Evolutionary conservation across 1,139 yeast genomes (phyloP).

Genomic region (Scheffersomyces lignicola): DNA sequence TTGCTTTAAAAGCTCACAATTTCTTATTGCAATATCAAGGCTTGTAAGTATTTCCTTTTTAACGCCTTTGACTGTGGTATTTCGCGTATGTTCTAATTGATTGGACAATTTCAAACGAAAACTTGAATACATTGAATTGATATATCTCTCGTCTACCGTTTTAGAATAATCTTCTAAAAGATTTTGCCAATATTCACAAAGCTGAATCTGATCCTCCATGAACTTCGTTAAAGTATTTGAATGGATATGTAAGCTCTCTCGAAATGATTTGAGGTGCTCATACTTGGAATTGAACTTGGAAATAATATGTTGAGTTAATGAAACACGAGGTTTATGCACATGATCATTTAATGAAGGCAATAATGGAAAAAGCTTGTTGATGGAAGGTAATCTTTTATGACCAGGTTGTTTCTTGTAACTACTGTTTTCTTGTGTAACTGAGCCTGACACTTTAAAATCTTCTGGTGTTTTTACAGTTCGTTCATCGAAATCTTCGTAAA

Average conservation of each 20-base stretch:
- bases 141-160: slow-evolving; percentile 9
- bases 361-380: neutral
- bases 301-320: slow-evolving; percentile 2
- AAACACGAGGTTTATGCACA: neutral
- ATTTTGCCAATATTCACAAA: slow-evolving; percentile 14
- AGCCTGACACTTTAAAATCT: slow-evolving; percentile 7
- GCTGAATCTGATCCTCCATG: slow-evolving; percentile 12
- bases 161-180: slow-evolving; percentile 10
- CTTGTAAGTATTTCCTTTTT: slow-evolving; percentile 7
- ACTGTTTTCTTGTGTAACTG: neutral
- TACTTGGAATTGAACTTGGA: slow-evolving; percentile 10
- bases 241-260: slow-evolving; percentile 6
- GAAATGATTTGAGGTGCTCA: slow-evolving; percentile 8
- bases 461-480: slow-evolving; percentile 7
- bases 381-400: slow-evolving; percentile 1
- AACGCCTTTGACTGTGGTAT: slow-evolving; percentile 8
- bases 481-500: slow-evolving; percentile 1
- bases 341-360: slow-evolving; percentile 4
- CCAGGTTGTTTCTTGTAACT: slow-evolving; percentile 5
- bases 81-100: slow-evolving; percentile 9
- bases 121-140: slow-evolving; percentile 18
- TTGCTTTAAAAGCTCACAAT: no score
- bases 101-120: slow-evolving; percentile 14
- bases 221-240: slow-evolving; percentile 9
- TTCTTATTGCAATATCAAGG: slow-evolving; percentile 6